These are phyloP conservation scores for Moricandia arvensis DNA, from an alignment of 345 rosid species.

Conservation along the genomic window DNA sequence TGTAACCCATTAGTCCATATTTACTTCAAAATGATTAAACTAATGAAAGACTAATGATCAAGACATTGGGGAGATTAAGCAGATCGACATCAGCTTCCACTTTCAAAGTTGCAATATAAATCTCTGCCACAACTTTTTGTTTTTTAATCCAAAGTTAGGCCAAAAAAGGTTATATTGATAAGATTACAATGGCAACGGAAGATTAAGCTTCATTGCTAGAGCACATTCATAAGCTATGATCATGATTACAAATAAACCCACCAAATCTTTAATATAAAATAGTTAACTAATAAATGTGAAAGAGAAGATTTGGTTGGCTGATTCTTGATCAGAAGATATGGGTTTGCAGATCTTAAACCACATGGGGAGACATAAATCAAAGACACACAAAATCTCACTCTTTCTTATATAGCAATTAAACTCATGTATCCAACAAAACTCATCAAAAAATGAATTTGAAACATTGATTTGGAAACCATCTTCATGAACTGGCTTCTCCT, in stretches of 20 bases:
- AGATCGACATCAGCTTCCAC: constrained; percentile 32
- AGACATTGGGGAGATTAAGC: constrained; percentile 21
- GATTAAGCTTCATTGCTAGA: constrained; percentile 29
- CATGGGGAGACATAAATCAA: not conserved
- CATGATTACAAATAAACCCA: constrained; percentile 19
- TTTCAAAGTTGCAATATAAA: constrained; percentile 3
- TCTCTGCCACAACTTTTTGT: not conserved
- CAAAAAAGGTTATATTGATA: constrained; percentile 8
- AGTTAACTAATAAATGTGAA: constrained; percentile 21
- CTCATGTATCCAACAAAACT: constrained; percentile 9
- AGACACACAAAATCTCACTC: constrained; percentile 10
- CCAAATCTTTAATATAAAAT: constrained; percentile 5
- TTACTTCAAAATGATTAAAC: not conserved
- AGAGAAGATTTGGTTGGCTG: constrained; percentile 28
- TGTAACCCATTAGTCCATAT: not conserved
- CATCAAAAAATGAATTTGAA: constrained; percentile 13
- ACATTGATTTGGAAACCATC: constrained; percentile 15
- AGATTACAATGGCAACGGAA: constrained; percentile 18
- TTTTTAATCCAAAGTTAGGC: constrained; percentile 34
- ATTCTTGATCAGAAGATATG: constrained; percentile 4
- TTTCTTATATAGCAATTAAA: not conserved
- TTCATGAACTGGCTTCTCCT: constrained; percentile 21
- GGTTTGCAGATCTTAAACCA: constrained; percentile 4
- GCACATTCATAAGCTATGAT: constrained; percentile 27
- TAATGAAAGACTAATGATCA: constrained; percentile 24